Evolutionary conservation across 257 asterid species (phyloP).

Genomic region (Scutellaria baicalensis): DNA sequence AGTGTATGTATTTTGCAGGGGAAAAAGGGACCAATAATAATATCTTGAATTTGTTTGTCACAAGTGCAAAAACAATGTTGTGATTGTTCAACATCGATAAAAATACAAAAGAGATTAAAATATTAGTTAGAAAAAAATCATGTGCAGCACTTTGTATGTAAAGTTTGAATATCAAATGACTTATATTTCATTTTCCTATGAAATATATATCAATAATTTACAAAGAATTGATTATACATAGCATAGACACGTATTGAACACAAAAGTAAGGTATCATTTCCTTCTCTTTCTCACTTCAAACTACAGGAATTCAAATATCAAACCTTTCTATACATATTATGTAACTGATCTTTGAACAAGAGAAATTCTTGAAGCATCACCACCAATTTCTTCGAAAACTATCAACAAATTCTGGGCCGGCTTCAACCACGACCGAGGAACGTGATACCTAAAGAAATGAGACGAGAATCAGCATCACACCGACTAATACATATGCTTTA

Average conservation of each 20-base stretch:
- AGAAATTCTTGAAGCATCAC: slow-evolving; percentile 77
- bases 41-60: too few species aligned
- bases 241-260: background rate
- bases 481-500: background rate
- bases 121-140: too few species aligned
- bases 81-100: too few species aligned
- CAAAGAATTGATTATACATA: slow-evolving; percentile 18
- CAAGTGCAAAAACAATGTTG: too few species aligned
- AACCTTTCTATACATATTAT: slow-evolving; percentile 21
- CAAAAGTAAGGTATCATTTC: background rate
- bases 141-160: background rate
- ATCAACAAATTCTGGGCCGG: slow-evolving; percentile 56
- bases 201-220: slow-evolving; percentile 2
- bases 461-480: background rate
- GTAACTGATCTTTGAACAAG: slow-evolving; percentile 57
- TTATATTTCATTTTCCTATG: background rate
- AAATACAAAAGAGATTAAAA: too few species aligned
- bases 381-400: slow-evolving; percentile 88
- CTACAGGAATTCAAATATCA: background rate
- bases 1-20: too few species aligned
- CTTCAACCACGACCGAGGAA: slow-evolving; percentile 89
- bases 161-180: background rate
- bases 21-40: too few species aligned
- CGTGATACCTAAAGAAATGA: slow-evolving; percentile 63
- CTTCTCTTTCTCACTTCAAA: background rate